Evolutionary conservation across 106 monocot species (phyloP), one percentile per base, ranked within the genome.

Genomic region (Xerophyta viscosa): DNA sequence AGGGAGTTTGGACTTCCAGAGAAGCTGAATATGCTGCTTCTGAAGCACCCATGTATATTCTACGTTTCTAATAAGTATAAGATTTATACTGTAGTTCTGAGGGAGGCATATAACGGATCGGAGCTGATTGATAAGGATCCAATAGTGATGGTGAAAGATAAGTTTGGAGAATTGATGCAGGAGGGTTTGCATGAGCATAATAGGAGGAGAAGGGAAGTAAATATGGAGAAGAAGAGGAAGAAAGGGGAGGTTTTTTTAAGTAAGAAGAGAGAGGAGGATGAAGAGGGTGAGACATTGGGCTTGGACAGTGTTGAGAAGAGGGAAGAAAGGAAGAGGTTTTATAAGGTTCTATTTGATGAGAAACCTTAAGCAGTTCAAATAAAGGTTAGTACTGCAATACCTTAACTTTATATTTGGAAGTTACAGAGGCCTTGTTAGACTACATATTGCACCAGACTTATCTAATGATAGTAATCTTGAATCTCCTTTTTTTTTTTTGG

Each of bases 141-240:
- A 0, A 25, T 98, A 67, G 96, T 98, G 52, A 48, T 68, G 24
- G 89, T 69, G 44, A 98, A 89, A 70, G 85, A 89, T 22, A 82
- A 69, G 68, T 76, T 98, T 50, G 96, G 96, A 43, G 85, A 86
- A 28, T 64, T 98, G 71, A 98, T 98, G 96, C 89, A 86, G 71
- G 85, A 86, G 62, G 88, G 96, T 49, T 68, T 89, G 14, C 79
- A 89, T 48, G 96, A 98, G 63, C 85, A 98, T 56, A 98, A 98
- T 56, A 60, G 78, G 42, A 82, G 96, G 45, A 62, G 85, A 37
- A 64, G 53, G 33, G 46, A 49, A 36, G 57, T 51, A 56, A 89
- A 98, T 82, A 37, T 98, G 41, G 96, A 86, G 76, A 89, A 89
- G 65, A 79, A 58, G 76, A 78, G 89, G 79, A 89, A 69, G 68